Evolutionary conservation across 768 basidiomycete species (phyloP).

Genomic region (Lenzites betulinus): DNA sequence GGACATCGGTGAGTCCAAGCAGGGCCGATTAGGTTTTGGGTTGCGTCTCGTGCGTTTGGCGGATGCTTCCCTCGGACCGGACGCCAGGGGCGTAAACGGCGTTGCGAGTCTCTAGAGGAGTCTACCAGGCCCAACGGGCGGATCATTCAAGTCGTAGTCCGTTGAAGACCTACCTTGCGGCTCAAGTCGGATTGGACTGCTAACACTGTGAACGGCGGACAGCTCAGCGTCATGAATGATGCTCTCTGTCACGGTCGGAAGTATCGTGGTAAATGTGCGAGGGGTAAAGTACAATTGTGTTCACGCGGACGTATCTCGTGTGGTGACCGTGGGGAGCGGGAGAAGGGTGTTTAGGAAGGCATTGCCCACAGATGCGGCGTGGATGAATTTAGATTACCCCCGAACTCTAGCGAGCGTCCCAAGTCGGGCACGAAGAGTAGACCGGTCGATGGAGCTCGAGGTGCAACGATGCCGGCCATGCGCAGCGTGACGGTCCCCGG

Average conservation of each 20-base stretch:
- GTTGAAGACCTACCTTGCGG: no score
- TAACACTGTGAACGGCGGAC: no score
- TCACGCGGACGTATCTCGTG: neutral
- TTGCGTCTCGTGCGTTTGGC: neutral
- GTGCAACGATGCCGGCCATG: neutral
- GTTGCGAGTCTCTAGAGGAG: no score
- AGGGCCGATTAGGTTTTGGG: conserved; percentile 15
- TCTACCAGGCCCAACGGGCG: no score
- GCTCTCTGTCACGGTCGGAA: no score
- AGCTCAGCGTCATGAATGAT: no score
- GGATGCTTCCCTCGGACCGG: conserved; percentile 8
- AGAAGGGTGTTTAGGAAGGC: neutral
- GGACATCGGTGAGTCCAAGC: neutral
- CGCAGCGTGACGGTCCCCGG: no score
- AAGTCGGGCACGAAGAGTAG: neutral
- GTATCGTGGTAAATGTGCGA: no score
- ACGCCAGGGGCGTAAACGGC: no score
- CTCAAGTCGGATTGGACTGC: no score
- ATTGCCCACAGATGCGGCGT: no score
- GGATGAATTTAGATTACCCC: neutral
- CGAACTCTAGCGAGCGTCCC: neutral
- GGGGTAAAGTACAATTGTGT: neutral
- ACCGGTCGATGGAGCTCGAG: neutral
- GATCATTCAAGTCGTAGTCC: no score
- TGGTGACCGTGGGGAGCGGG: neutral